Evolutionary conservation across 2,329 filamentous ascomycete species (phyloP), one percentile per base, ranked within the genome.

Genomic region (Rasamsonia emersonii): DNA sequence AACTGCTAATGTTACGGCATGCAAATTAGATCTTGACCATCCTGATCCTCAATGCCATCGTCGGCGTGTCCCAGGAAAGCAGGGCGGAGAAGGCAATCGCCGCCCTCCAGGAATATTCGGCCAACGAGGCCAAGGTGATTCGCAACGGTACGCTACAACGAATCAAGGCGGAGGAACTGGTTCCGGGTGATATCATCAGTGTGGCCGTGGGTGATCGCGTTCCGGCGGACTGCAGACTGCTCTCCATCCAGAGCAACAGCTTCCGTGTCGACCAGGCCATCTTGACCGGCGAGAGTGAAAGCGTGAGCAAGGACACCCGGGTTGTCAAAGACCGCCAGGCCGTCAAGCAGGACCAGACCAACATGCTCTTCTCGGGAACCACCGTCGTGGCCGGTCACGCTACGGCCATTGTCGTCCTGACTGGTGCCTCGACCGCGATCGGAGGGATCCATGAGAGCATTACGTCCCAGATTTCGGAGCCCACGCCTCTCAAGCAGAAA

Each of bases 361-460:
- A 98, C 61, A 95, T 94, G 75, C 73, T 98, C 39, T 98, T 98
- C 65, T 98, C 93, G 1, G 93, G 93, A 50, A 98, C 93, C 4
- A 96, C 91, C 3, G 86, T 98, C 11, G 89, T 95, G 13, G 93
- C 83, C 43, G 91, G 91, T 40, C 85, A 89, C 58, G 93, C 91
- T 30, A 88, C 77, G 48, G 91, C 91, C 25, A 67, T 96, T 32
- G 91, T 98, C 16, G 88, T 86, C 41, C 63, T 93, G 53, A 98
- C 91, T 11, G 91, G 91, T 44, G 73, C 79, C 28, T 83, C 77
- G 51, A 98, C 91, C 16, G 91, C 91, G 21, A 98, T 98, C 62
- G 91, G 91, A 49, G 91, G 95, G 58, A 98, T 98, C 43, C 91
- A 98, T 57, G 91, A 96, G 64, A 96, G 88, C 68, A 98, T 98